Base-by-base conservation (phyloP, 78 protist genomes). In the Bodo saltans region DNA sequence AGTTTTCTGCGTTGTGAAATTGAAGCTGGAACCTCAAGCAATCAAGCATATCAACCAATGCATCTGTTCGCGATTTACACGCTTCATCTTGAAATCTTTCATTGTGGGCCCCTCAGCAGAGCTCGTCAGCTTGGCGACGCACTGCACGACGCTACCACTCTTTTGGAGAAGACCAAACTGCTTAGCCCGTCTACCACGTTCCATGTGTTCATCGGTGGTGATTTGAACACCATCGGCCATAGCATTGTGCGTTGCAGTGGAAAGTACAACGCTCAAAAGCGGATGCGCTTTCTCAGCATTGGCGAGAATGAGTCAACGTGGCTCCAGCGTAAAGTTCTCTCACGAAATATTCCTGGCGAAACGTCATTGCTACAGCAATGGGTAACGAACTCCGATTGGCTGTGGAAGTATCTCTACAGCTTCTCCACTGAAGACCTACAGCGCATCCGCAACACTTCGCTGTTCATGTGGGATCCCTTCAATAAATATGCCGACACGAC, bases 201-300 rank as follows among this genome's bases (percentile, higher is more conserved):
- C n/a, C 11, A 2, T 28, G 41, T 32, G 28, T 8, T 74, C 79
- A 32, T 74, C 40, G 21, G 30, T 25, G 79, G 79, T 21, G 79
- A 74, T 47, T 21, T 74, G 39, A 74, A 74, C 79, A 74, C 79
- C 33, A 37, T 74, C 60, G 40, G 39, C 33, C 79, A 74, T 47
- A 35, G 70, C 68, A 28, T 74, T 21, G 79, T 32, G 4, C 60
- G 79, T 32, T 47, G 32, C 3, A 38, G 60, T 30, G 60, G 60
- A 21, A 74, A 74, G 79, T 74, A 74, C 79, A n/a, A n/a, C n/a
- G 21, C 41, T 28, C 0, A 28, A 0, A 38, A 72, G 33, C 76
- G 23, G 76, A 72, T 72, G 76, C 3, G 76, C 42, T 74, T 0
- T 21, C 29, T 4, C 60, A 0, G 0, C 39, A 4, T 11, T 30